Evolutionary conservation across 495 filamentous ascomycete genomes (phyloP).

Genomic region (Hypoxylon fragiforme): DNA sequence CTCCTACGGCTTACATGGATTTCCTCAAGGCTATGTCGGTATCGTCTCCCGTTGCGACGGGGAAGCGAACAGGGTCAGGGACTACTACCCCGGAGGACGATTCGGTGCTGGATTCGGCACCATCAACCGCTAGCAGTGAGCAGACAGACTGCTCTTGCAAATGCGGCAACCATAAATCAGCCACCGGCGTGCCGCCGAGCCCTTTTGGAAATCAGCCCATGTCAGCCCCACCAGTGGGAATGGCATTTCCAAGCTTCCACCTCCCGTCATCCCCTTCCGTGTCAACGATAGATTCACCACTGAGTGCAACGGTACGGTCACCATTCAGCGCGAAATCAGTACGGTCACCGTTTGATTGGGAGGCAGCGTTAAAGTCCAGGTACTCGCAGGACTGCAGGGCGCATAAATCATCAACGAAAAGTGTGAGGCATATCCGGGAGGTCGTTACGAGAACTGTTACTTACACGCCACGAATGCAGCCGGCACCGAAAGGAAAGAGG

Average conservation of each 20-base stretch:
- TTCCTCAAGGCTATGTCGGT: slow-evolving; percentile 76
- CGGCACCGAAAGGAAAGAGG: slow-evolving; percentile 75
- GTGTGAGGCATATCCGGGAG: slow-evolving; percentile 62
- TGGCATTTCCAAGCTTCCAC: slow-evolving; percentile 54
- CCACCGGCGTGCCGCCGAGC: slow-evolving; percentile 42
- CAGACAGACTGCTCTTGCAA: slow-evolving; percentile 58
- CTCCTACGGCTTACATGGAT: slow-evolving; percentile 86
- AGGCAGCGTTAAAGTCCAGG: slow-evolving; percentile 57
- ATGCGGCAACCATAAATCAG: slow-evolving; percentile 53
- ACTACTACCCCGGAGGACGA: slow-evolving; percentile 41
- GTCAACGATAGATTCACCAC: slow-evolving; percentile 50
- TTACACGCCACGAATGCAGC: slow-evolving; percentile 68
- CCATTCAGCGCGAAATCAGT: slow-evolving; percentile 59
- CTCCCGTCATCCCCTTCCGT: slow-evolving; percentile 64
- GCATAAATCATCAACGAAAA: slow-evolving; percentile 53
- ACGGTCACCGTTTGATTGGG: slow-evolving; percentile 63
- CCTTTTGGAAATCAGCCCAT: slow-evolving; percentile 53
- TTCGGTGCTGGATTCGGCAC: slow-evolving; percentile 48
- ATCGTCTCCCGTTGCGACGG: slow-evolving; percentile 62
- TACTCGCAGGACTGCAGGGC: slow-evolving; percentile 48
- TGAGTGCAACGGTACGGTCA: slow-evolving; percentile 47
- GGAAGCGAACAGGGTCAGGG: slow-evolving; percentile 43
- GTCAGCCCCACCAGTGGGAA: slow-evolving; percentile 60
- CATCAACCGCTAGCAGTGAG: slow-evolving; percentile 58
- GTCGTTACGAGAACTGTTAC: slow-evolving; percentile 78